A percentile compares a stretch with the other conserved stretches of the same genome.
These are phyloP conservation scores for Lecanosticta acicola DNA, from an alignment of 2,329 filamentous ascomycete genomes.

Conservation along the genomic window DNA sequence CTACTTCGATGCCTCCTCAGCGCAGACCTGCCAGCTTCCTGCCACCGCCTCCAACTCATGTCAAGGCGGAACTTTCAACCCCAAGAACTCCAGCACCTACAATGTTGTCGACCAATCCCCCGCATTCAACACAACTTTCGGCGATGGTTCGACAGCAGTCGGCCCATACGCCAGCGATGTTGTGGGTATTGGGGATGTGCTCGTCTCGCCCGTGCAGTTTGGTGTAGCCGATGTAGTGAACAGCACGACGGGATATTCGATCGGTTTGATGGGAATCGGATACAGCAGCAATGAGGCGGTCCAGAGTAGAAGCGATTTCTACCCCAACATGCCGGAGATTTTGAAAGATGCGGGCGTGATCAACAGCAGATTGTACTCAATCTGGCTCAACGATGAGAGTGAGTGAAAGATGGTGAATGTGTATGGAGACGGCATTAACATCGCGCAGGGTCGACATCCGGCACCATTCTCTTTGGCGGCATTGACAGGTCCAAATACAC, in stretches of 20 bases:
- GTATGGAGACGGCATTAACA: background rate
- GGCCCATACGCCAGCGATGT: constrained; percentile 28
- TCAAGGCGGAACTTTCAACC: constrained; percentile 29
- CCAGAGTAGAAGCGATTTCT: constrained; percentile 13
- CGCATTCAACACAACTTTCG: constrained; percentile 30
- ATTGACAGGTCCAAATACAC: constrained; percentile 31
- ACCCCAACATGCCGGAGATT: constrained; percentile 32
- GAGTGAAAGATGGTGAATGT: background rate
- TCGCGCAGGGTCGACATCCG: constrained; percentile 14
- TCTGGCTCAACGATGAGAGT: constrained; percentile 30
- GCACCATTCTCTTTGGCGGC: constrained; percentile 34
- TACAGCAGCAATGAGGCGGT: constrained; percentile 29
- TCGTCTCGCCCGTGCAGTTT: constrained; percentile 27
- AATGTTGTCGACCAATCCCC: constrained; percentile 18
- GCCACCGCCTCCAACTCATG: constrained; percentile 19
- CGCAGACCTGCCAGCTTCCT: constrained; percentile 20
- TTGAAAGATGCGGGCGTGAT: constrained; percentile 28
- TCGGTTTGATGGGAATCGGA: constrained; percentile 31
- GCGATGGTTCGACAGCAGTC: constrained; percentile 24
- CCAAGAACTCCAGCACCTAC: constrained; percentile 25
- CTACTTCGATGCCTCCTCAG: constrained; percentile 28
- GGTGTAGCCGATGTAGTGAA: constrained; percentile 27
- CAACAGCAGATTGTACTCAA: constrained; percentile 28
- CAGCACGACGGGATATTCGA: constrained; percentile 27
- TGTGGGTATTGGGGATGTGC: constrained; percentile 27